A percentile compares a stretch with the other conserved stretches of the same genome.
These are phyloP conservation scores for Hysterangium stoloniferum DNA, from an alignment of 768 basidiomycete genomes.

Conservation along the genomic window DNA sequence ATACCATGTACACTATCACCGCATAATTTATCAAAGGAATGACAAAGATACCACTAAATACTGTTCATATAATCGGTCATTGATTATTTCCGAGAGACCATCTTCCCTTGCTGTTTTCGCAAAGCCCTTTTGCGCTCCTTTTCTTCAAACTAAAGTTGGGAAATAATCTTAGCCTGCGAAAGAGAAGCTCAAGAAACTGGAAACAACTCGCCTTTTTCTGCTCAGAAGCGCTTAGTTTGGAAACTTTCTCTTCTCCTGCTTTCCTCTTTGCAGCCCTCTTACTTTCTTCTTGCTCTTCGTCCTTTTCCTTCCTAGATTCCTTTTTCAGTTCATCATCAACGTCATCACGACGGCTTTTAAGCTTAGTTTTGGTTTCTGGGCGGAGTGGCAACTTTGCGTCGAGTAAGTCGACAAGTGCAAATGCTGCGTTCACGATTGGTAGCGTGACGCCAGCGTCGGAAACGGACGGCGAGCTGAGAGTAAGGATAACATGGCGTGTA, in stretches of 20 bases:
- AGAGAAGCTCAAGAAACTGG: not conserved
- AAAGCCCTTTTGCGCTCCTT: constrained; percentile 68
- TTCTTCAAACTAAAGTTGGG: constrained; percentile 45
- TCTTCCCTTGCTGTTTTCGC: constrained; percentile 63
- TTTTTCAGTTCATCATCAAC: constrained; percentile 61
- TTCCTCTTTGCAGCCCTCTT: constrained; percentile 66
- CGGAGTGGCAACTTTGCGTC: constrained; percentile 47
- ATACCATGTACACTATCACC: not conserved
- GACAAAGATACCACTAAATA: not conserved
- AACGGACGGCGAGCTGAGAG: constrained; percentile 46
- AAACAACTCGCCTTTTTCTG: constrained; percentile 62
- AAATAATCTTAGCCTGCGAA: constrained; percentile 7
- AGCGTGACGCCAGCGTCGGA: constrained; percentile 41
- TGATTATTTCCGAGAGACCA: constrained; percentile 40
- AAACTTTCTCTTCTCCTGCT: constrained; percentile 64
- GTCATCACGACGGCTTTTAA: constrained; percentile 66
- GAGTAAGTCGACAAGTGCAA: constrained; percentile 69
- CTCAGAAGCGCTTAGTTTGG: constrained; percentile 67
- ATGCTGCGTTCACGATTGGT: constrained; percentile 57
- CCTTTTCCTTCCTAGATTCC: constrained; percentile 49
- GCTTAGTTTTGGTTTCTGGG: constrained; percentile 76
- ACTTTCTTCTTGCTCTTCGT: constrained; percentile 49
- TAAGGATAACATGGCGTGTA: constrained; percentile 71
- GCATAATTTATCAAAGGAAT: not conserved
- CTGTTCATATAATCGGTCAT: not conserved